Conservation (phyloP, 768 basidiomycete genomes). For the Pisolithus albus region DNA sequence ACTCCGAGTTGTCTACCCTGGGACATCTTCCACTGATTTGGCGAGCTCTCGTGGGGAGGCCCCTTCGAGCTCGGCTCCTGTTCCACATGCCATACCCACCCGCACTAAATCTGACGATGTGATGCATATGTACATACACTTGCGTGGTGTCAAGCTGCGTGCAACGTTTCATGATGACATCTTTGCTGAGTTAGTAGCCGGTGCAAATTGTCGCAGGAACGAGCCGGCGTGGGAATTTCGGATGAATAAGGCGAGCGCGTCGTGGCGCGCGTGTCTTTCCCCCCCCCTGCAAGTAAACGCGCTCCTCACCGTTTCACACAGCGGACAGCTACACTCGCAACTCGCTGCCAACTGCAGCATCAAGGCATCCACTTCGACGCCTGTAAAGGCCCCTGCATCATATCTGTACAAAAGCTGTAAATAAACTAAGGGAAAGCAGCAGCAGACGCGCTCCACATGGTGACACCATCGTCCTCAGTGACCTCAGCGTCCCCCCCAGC, state of each 20-base stretch:
- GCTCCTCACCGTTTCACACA: conserved; percentile 33
- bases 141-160: not conserved
- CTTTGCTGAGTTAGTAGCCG: conserved; percentile 16
- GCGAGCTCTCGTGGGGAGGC: conserved; percentile 13
- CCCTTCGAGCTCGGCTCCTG: conserved; percentile 13
- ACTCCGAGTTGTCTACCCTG: conserved; percentile 12
- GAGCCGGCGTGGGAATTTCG: conserved; percentile 25
- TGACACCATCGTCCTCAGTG: conserved; percentile 73
- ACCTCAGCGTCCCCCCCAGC: conserved; percentile 78
- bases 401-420: conserved; percentile 13
- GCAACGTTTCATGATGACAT: not conserved
- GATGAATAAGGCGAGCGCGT: conserved; percentile 34
- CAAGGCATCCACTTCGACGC: conserved; percentile 11
- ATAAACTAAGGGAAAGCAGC: conserved; percentile 4
- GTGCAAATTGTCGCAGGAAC: conserved; percentile 4
- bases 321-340: conserved; percentile 27
- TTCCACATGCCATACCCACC: conserved; percentile 1
- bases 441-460: conserved; percentile 44
- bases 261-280: conserved; percentile 24
- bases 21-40: conserved; percentile 14
- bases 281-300: conserved; percentile 30
- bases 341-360: conserved; percentile 29
- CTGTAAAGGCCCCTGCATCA: conserved; percentile 9
- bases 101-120: too few species aligned
- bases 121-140: too few species aligned